These are phyloP conservation scores for Yamadazyma aaseri DNA, from an alignment of 1,139 yeast genomes.

Conservation along the genomic window DNA sequence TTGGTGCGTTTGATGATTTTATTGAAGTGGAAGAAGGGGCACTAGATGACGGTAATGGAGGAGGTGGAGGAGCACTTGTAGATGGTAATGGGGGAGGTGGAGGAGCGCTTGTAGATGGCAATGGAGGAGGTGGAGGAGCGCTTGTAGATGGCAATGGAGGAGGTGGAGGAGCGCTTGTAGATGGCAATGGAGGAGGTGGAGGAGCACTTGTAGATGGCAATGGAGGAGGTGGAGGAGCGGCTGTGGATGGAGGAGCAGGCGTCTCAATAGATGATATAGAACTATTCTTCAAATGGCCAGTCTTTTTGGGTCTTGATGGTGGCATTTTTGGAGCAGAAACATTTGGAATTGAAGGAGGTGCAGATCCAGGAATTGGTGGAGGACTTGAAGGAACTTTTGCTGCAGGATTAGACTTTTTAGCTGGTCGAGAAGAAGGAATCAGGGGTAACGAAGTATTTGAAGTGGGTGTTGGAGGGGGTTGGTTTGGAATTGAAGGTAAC, in stretches of 20 bases:
- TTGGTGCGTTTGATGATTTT: constrained; percentile 7
- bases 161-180: constrained; percentile 16
- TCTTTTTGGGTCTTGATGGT: constrained; percentile 30
- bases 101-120: constrained; percentile 8
- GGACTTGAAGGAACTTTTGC: constrained; percentile 15
- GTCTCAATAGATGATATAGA: constrained; percentile 19
- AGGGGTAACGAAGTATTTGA: constrained; percentile 21
- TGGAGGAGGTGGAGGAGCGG: constrained; percentile 13
- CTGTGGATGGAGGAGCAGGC: constrained; percentile 13
- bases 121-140: constrained; percentile 9
- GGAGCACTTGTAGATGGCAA: constrained; percentile 17
- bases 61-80: constrained; percentile 12
- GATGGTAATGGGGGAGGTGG: constrained; percentile 15
- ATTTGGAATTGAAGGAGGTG: constrained; percentile 17
- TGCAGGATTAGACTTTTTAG: constrained; percentile 9
- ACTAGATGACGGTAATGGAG: constrained; percentile 6
- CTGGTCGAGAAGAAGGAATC: constrained; percentile 34
- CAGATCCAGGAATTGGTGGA: constrained; percentile 11
- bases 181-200: constrained; percentile 10
- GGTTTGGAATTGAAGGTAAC: constrained; percentile 13
- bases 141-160: constrained; percentile 10
- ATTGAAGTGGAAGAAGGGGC: constrained; percentile 14
- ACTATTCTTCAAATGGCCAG: constrained; percentile 26
- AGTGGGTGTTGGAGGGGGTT: constrained; percentile 6
- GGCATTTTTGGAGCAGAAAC: constrained; percentile 30